phyloP scores from a whole-genome alignment of 1,284 basidiomycete species.

The Xanthoconium separans region DNA sequence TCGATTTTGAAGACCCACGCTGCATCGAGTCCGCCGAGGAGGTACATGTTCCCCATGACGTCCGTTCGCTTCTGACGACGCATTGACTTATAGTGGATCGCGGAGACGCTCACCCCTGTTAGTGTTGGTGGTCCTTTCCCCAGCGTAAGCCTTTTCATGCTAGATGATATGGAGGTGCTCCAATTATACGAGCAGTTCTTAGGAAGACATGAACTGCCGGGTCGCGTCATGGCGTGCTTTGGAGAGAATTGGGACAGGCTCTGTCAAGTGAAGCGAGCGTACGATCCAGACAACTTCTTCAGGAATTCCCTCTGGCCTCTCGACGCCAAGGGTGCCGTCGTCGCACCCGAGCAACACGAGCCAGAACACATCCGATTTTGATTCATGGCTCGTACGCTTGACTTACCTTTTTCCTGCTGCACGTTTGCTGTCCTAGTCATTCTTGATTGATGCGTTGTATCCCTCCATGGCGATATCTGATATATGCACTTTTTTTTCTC shows the following conservation, averaged over 20 bases:
- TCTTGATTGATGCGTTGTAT: not conserved
- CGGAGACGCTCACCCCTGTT: conserved; percentile 63
- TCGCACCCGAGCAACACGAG: conserved; percentile 54
- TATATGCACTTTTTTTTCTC: not conserved
- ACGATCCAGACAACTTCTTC: conserved; percentile 77
- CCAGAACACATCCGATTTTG: conserved; percentile 46
- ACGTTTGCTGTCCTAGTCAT: not conserved
- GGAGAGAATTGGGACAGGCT: conserved; percentile 73
- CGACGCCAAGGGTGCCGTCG: conserved; percentile 46
- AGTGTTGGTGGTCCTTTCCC: conserved; percentile 79
- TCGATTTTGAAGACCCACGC: conserved; percentile 72
- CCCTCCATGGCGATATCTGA: not conserved
- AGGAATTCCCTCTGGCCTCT: conserved; percentile 77
- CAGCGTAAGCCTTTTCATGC: conserved; percentile 55
- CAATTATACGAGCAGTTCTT: conserved; percentile 60
- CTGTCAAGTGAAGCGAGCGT: conserved; percentile 63
- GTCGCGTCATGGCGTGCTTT: conserved; percentile 65
- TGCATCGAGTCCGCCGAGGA: conserved; percentile 81
- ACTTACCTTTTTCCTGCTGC: not conserved
- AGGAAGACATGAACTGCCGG: conserved; percentile 63
- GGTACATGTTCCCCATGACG: conserved; percentile 39
- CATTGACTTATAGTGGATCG: conserved; percentile 65
- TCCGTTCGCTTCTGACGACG: conserved; percentile 1
- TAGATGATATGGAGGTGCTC: conserved; percentile 16
- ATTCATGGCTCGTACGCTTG: not conserved